Base-by-base conservation (phyloP, 495 filamentous ascomycete genomes). In the Paragyromitra xinjiangensis region DNA sequence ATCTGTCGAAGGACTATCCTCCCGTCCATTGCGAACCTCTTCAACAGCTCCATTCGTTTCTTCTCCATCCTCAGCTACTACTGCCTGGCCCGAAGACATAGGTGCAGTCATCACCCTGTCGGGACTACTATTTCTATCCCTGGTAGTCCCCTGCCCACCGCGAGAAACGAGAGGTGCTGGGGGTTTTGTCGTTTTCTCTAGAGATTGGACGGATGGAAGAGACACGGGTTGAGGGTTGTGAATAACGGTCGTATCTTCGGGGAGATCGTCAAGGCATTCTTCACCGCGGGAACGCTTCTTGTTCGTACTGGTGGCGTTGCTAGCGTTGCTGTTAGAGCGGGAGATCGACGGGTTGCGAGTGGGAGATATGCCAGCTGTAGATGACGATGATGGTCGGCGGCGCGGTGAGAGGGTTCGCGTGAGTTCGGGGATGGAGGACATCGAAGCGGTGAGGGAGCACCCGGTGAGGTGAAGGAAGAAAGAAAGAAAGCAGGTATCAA, bases 331-430 rank as follows among this genome's bases (percentile, higher is more conserved):
- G n/a, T 61, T 74, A 1, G 64, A 29, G 34, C 64, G 64, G 53
- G 71, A 51, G 71, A 73, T 56, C n/a, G 64, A 37, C 50, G 59
- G 19, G 48, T 34, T 73, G n/a, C 70, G 22, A 14, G 50, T 56
- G 12, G 58, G 58, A 3, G 72, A 42, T 51, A 5, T 24, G 9
- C 8, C 55, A 6, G 37, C 5, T 45, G 67, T 12, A 45, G 67
- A 69, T 29, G 53, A 56, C 12, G 48, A 51, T n/a, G 48, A n/a
- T 40, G 63, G 71, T 5, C 50, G 55, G 56, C 45, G 34, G 29
- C 40, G 55, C 1, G 29, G 73, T 26, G 68, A 64, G 48, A 29
- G 9, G 40, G 45, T 26, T 40, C 26, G 56, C 44, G 53, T 29
- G 61, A 22, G 42, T 40, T 77, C 69, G n/a, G 61, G 42, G 19